Base-by-base conservation (phyloP, 495 filamentous ascomycete genomes). In the Penicillium psychrofluorescens region DNA sequence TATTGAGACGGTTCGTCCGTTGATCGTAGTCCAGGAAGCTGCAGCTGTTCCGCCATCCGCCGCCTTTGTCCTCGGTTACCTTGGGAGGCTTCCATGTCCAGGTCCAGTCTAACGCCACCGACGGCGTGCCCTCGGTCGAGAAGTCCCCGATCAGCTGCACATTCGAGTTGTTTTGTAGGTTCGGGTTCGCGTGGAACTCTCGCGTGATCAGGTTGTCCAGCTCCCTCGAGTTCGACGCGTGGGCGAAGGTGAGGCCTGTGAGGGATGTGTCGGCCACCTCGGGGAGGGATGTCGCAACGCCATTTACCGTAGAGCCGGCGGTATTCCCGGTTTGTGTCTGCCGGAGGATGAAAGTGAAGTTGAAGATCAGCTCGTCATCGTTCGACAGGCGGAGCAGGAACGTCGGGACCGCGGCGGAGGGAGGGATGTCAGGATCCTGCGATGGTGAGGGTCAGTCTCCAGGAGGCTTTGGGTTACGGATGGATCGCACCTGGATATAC, bases 61-160 rank as follows among this genome's bases (percentile, higher is more conserved):
- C 88, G 35, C 84, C 89, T 51, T 80, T 82, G 55, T 96, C 92
- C 55, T 96, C 92, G 29, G 62, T 64, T 15, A 68, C 36, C 70
- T 88, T 95, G 11, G 92, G 92, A 11, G 92, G 89, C 51, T 85
- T 86, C 92, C 92, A 98, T 70, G 78, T 88, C 92, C 92, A 98
- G 13, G 81, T 81, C 88, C 91, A 98, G 29, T 92, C 83, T 59
- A 96, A 95, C 16, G 90, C 84, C 38, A 95, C 85, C 5, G 88
- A 90, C 9, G 82, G 68, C 47, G 74, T 85, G 12, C 89, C 88
- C 8, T 77, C 81, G 1, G 92, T 98, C 0, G 80, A 74, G 62
- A 79, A 95, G 59, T 92, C 88, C 0, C 92, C 92, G 7, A 97
- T 81, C 11, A 98, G 70, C 46, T 91, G 85, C 10, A 98, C 92